Evolutionary conservation across 2,329 filamentous ascomycete genomes (phyloP).

Genomic region (Ampelomyces quisqualis): DNA sequence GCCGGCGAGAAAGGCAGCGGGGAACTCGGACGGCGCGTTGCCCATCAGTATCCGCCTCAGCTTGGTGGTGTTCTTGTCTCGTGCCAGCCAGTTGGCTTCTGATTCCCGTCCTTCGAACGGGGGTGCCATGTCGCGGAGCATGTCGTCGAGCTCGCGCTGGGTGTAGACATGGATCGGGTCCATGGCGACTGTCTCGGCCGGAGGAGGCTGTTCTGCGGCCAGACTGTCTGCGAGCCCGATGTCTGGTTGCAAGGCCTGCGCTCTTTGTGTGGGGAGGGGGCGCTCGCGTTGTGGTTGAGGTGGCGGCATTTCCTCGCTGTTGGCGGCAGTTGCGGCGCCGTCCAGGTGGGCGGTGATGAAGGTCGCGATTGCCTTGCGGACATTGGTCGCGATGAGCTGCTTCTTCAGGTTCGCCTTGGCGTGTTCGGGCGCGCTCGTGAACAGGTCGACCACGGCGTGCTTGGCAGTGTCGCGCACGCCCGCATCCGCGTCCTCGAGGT

Average conservation of each 20-base stretch:
- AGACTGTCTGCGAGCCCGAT: slow-evolving; percentile 48
- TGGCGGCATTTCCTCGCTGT: slow-evolving; percentile 28
- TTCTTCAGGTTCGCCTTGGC: slow-evolving; percentile 88
- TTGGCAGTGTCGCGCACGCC: slow-evolving; percentile 85
- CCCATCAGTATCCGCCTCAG: slow-evolving; percentile 78
- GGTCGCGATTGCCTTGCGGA: slow-evolving; percentile 80
- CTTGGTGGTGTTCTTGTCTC: slow-evolving; percentile 78
- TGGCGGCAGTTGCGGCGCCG: slow-evolving; percentile 56
- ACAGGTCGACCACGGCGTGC: slow-evolving; percentile 79
- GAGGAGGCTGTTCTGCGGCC: slow-evolving; percentile 58
- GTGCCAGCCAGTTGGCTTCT: slow-evolving; percentile 85
- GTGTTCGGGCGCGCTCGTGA: slow-evolving; percentile 67
- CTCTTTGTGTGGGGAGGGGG: slow-evolving; percentile 36
- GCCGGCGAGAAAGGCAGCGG: slow-evolving; percentile 66
- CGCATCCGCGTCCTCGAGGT: slow-evolving; percentile 87
- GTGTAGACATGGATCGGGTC: slow-evolving; percentile 85
- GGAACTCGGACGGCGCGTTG: slow-evolving; percentile 77
- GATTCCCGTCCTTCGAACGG: slow-evolving; percentile 86
- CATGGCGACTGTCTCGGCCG: slow-evolving; percentile 66
- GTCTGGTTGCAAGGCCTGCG: slow-evolving; percentile 43
- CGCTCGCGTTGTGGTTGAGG: slow-evolving; percentile 25
- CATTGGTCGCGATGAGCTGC: slow-evolving; percentile 79
- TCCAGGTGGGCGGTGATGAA: slow-evolving; percentile 77
- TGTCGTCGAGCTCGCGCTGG: slow-evolving; percentile 82
- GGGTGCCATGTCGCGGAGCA: slow-evolving; percentile 75